Evolutionary conservation across 192 early-diverging fungal species (phyloP), one percentile per base, ranked within the genome.

Genomic region (Rhizoclosmatium sp.): DNA sequence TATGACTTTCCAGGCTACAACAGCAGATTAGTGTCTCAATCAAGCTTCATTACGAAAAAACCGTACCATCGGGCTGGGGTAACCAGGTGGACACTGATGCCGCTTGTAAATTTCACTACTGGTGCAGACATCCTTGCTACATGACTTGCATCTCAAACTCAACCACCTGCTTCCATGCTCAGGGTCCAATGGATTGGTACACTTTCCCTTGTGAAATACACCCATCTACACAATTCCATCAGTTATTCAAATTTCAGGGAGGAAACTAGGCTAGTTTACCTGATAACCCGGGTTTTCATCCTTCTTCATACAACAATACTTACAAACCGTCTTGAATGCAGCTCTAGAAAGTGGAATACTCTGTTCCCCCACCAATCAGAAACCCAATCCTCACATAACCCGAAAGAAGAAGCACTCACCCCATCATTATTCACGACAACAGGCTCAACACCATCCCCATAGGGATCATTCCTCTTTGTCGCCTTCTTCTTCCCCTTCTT

Each of bases 11-110:
- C 75, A 10, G 75, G 75, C 72, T 75, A 42, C 21, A 21, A 31
- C 31, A 31, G 31, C 31, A 31, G 5, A 54, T 54, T 16, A 7
- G 5, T 54, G 5, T 54, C 51, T 16, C 51, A 54, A 54, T 16
- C 51, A 54, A 54, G 16, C 5, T 12, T 16, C 16, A 54, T 16
- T 12, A 54, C 51, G 16, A 54, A 54, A 54, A 7, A 54, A 54
- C 51, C 51, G 16, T 16, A 75, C 72, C 75, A 76, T 76, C 10
- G 75, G 75, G 19, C 31, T 44, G 10, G 75, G 75, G 40, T 66
- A 76, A n/a, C 75, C 75, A 5, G 75, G 75, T 14, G 75, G 75
- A 62, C 75, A 76, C 46, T 76, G 75, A 66, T 76, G 75, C 47
- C 75, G 61, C 51, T 76, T 76, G 41, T 76, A 76, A 51, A 76